These are phyloP conservation scores for Tetrapyrgos nigripes DNA, from an alignment of 1,284 basidiomycete genomes.

Conservation along the genomic window DNA sequence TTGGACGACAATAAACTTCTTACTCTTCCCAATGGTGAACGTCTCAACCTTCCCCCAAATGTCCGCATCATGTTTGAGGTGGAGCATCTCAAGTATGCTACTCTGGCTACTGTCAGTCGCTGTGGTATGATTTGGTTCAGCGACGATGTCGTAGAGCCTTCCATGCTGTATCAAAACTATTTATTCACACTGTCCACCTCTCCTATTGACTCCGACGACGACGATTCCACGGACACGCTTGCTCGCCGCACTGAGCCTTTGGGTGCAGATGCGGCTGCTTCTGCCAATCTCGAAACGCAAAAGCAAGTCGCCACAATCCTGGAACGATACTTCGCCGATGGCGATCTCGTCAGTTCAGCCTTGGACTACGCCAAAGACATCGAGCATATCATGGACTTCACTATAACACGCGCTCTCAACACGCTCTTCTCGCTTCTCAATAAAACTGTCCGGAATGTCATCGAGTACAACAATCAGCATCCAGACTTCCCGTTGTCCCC, in stretches of 20 bases:
- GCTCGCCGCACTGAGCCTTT: slow-evolving; percentile 64
- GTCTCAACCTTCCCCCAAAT: slow-evolving; percentile 95
- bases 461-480: slow-evolving; percentile 96
- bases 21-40: slow-evolving; percentile 97
- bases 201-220: slow-evolving; percentile 92
- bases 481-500: slow-evolving; percentile 90
- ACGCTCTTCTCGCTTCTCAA: slow-evolving; percentile 98
- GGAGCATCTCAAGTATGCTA: slow-evolving; percentile 97
- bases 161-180: slow-evolving; percentile 94
- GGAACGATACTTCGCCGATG: slow-evolving; percentile 83
- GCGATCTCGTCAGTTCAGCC: slow-evolving; percentile 83
- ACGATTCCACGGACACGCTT: slow-evolving; percentile 72
- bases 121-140: slow-evolving; percentile 99
- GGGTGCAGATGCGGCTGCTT: slow-evolving; percentile 56
- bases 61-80: slow-evolving; percentile 99
- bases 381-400: slow-evolving; percentile 99
- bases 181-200: slow-evolving; percentile 79
- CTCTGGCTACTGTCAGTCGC: slow-evolving; percentile 97
- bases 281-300: slow-evolving; percentile 80
- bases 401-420: slow-evolving; percentile 87
- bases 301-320: slow-evolving; percentile 80
- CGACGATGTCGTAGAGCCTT: slow-evolving; percentile 90
- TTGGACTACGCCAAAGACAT: slow-evolving; percentile 82
- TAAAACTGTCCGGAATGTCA: slow-evolving; percentile 92
- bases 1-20: slow-evolving; percentile 99